Base-by-base conservation (phyloP, 108 stramenopile species). In the Nannochloropsis salina region DNA sequence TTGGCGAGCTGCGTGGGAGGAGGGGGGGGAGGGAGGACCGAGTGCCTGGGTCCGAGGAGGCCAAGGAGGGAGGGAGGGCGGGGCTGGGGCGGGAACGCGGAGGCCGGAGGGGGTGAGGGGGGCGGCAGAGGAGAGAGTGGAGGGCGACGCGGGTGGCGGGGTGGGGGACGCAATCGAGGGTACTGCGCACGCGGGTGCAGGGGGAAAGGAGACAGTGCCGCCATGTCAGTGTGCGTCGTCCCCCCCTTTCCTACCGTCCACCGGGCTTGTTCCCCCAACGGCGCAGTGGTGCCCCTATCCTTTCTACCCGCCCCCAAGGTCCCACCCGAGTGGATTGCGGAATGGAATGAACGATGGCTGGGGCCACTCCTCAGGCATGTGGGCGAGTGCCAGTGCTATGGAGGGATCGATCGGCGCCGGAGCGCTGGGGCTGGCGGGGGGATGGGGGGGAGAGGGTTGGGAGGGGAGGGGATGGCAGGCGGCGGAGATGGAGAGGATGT, bases 1-100 rank as follows among this genome's bases (percentile, higher is more conserved):
- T 9, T 82, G 82, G 12, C 82, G 82, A 44, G 82, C 74, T 43
- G 82, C 83, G 42, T 51, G 86, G 31, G 61, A 79, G 82, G 86
- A 86, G 47, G 47, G 12, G 12, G 47, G 47, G 12, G n/a, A n/a
- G n/a, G n/a, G n/a, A n/a, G n/a, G n/a, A n/a, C n/a, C n/a, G n/a
- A n/a, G n/a, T n/a, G n/a, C n/a, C n/a, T n/a, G n/a, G n/a, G n/a
- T n/a, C n/a, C n/a, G n/a, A n/a, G n/a, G n/a, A n/a, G n/a, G n/a
- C n/a, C n/a, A n/a, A n/a, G 47, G 47, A 12, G 12, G 12, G 47
- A 9, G 12, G 47, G 47, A 51, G 47, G 47, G 9, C 47, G 47
- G 9, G 47, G 47, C 12, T 9, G 47, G 10, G 9, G 12, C 9
- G 47, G 47, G 12, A 51, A 12, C 12, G 12, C 9, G 47, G 47